Evolutionary conservation across 768 basidiomycete species (phyloP).

Genomic region (Pleurotus citrinopileatus): DNA sequence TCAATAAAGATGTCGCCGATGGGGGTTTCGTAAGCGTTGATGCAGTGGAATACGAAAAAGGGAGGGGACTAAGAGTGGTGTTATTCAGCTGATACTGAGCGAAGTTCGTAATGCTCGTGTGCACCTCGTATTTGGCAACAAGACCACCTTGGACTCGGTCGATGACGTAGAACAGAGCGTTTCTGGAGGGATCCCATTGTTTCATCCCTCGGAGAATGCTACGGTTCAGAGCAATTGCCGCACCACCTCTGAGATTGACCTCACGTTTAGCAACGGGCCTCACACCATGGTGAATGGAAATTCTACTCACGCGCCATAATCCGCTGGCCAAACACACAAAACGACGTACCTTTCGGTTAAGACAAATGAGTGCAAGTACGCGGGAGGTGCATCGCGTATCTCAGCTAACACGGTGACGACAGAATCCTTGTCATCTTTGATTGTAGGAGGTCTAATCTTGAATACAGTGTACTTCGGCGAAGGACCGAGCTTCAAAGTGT

Average conservation of each 20-base stretch:
- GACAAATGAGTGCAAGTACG: slow-evolving; percentile 36
- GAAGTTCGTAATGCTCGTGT: neutral
- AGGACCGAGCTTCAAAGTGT: slow-evolving; percentile 26
- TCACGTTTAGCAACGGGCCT: neutral
- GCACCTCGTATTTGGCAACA: slow-evolving; percentile 30
- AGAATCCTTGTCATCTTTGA: slow-evolving; percentile 12
- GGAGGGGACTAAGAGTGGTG: slow-evolving; percentile 20
- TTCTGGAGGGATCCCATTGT: slow-evolving; percentile 24
- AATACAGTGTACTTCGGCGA: slow-evolving; percentile 29
- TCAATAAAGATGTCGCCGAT: slow-evolving; percentile 29
- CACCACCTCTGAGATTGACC: slow-evolving; percentile 10
- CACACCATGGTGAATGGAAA: too few relatives aligned
- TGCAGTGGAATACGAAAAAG: slow-evolving; percentile 38
- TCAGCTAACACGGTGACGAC: slow-evolving; percentile 28
- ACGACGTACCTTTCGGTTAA: slow-evolving; percentile 35
- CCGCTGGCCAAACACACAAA: slow-evolving; percentile 31
- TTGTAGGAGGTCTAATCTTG: slow-evolving; percentile 27
- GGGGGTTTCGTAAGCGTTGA: slow-evolving; percentile 38
- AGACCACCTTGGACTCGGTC: slow-evolving; percentile 33
- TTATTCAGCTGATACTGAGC: neutral
- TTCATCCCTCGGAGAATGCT: slow-evolving; percentile 30
- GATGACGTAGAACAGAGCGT: slow-evolving; percentile 34
- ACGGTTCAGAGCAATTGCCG: slow-evolving; percentile 25
- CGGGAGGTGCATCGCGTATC: slow-evolving; percentile 32
- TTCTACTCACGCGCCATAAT: slow-evolving; percentile 10